Conservation (phyloP, 2,329 filamentous ascomycete species). For the Zymoseptoria pseudotritici region DNA sequence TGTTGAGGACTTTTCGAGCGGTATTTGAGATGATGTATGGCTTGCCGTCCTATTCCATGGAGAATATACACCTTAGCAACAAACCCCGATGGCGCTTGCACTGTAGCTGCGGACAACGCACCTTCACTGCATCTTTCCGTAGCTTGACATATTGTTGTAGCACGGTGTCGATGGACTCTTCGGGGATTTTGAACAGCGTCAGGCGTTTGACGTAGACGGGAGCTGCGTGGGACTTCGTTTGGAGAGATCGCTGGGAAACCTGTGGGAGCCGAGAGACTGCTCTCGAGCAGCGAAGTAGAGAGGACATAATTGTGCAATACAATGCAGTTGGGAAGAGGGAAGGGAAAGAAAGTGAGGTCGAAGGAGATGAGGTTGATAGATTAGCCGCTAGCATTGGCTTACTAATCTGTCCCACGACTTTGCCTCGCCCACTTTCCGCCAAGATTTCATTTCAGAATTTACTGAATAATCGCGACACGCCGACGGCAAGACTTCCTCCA, state of each 20-base stretch:
- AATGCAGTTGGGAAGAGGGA: too few species aligned
- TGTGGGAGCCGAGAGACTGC: background rate
- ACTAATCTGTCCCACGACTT: background rate
- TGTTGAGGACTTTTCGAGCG: constrained; percentile 20
- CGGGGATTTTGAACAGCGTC: constrained; percentile 48
- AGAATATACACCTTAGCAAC: background rate
- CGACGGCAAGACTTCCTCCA: background rate
- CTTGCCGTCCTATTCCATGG: constrained; percentile 52
- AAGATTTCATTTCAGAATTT: background rate
- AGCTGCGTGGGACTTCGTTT: background rate
- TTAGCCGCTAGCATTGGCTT: background rate
- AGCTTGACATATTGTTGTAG: constrained; percentile 40
- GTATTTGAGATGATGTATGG: constrained; percentile 55
- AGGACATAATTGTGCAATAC: background rate
- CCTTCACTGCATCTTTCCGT: constrained; percentile 38
- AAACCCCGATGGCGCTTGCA: background rate
- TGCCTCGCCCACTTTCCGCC: background rate
- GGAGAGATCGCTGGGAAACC: background rate
- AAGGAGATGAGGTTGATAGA: background rate
- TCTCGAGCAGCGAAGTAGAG: background rate
- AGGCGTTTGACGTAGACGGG: constrained; percentile 38
- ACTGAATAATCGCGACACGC: background rate
- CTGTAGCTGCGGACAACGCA: constrained; percentile 11
- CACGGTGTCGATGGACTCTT: constrained; percentile 38
- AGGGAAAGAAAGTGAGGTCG: background rate